phyloP scores from a whole-genome alignment of 1,284 basidiomycete species.

The Cutaneotrichosporon arboriforme region DNA sequence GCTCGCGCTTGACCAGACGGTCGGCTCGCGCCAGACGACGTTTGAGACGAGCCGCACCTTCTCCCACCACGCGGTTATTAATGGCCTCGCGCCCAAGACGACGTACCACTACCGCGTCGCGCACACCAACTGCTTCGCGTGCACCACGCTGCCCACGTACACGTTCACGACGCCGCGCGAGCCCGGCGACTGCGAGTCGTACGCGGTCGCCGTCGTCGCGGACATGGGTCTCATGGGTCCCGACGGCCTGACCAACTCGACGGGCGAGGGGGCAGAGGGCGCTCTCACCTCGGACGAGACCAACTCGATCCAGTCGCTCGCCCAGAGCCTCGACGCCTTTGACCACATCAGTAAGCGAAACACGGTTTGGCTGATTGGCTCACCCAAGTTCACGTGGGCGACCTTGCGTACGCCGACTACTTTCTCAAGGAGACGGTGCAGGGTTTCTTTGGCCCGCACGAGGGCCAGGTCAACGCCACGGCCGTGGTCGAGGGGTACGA shows the following conservation, averaged over 20 bases:
- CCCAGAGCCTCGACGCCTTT: constrained; percentile 26
- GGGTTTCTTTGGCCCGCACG: constrained; percentile 24
- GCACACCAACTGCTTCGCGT: constrained; percentile 24
- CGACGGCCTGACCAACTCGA: constrained; percentile 28
- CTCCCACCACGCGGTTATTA: constrained; percentile 21
- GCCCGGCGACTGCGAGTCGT: constrained; percentile 14
- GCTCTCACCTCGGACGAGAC: constrained; percentile 25
- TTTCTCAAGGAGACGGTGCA: constrained; percentile 24
- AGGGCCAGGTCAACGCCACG: constrained; percentile 8
- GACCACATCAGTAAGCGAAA: constrained; percentile 9
- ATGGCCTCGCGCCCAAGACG: constrained; percentile 23
- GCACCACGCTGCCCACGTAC: constrained; percentile 26
- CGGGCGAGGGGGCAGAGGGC: constrained; percentile 19
- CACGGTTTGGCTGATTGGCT: neutral
- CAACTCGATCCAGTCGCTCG: constrained; percentile 34
- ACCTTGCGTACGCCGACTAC: constrained; percentile 35
- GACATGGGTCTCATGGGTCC: constrained; percentile 38
- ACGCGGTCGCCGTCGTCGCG: constrained; percentile 25
- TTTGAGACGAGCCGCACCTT: constrained; percentile 22
- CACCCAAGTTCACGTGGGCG: constrained; percentile 22
- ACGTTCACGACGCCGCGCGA: constrained; percentile 24
- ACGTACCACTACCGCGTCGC: constrained; percentile 28
- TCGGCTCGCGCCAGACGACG: constrained; percentile 15
- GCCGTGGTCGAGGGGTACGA: constrained; percentile 30
- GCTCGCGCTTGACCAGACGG: constrained; percentile 16